A percentile compares a stretch with the other conserved stretches of the same genome.
Evolutionary conservation across 495 filamentous ascomycete genomes (phyloP).

Genomic region (Gamarada debralockiae): DNA sequence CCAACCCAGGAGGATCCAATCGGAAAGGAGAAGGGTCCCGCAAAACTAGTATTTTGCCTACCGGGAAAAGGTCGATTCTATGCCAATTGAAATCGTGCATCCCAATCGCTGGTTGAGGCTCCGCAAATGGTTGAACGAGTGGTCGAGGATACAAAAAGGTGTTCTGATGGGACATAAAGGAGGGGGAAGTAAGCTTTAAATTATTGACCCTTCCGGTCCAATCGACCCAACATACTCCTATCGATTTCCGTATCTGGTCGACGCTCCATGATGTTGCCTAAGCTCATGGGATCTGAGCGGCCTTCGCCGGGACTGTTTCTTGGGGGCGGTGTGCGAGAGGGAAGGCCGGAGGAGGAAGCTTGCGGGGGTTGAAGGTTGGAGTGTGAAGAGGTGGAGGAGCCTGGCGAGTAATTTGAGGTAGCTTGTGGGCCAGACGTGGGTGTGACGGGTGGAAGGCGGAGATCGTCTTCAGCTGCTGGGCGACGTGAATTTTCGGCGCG

Average conservation of each 20-base stretch:
- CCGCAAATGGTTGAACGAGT: too few species aligned
- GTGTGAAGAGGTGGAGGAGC: conserved; percentile 24
- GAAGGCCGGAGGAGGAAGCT: conserved; percentile 8
- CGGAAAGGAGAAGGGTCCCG: too few species aligned
- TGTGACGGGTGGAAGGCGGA: conserved; percentile 27
- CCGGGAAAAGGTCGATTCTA: too few species aligned
- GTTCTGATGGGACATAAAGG: too few species aligned
- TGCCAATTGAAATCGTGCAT: too few species aligned
- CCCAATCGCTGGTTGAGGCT: too few species aligned
- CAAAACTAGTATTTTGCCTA: too few species aligned
- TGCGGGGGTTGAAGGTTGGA: conserved; percentile 23
- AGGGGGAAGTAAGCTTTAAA: too few species aligned
- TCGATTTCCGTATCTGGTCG: conserved; percentile 27
- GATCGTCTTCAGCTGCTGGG: conserved; percentile 23
- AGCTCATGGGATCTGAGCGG: conserved; percentile 24
- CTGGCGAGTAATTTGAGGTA: conserved; percentile 26
- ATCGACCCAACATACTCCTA: conserved; percentile 26
- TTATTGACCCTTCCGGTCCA: conserved; percentile 23
- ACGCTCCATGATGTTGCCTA: conserved; percentile 29
- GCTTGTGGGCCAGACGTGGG: conserved; percentile 15
- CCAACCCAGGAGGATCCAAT: too few species aligned
- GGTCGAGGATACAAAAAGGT: too few species aligned
- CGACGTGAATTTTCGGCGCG: conserved; percentile 19
- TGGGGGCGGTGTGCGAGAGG: conserved; percentile 24
- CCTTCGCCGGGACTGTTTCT: conserved; percentile 21